phyloP scores from a whole-genome alignment of 345 rosid genomes.

The Geranium rotundifolium region DNA sequence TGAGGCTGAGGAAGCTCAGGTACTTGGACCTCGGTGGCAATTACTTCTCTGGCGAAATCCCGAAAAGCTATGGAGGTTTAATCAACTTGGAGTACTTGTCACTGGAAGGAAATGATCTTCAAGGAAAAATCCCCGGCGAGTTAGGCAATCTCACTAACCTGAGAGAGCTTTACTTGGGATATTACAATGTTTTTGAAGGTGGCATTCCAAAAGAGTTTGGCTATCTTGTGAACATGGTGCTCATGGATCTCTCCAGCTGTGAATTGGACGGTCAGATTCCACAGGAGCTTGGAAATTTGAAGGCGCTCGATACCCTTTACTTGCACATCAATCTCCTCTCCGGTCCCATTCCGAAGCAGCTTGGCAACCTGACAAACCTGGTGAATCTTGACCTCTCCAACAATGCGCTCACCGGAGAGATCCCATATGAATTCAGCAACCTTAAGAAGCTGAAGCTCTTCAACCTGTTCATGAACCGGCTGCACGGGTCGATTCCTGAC shows the following conservation, averaged over 20 bases:
- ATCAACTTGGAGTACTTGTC: constrained; percentile 49
- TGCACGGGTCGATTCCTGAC: constrained; percentile 74
- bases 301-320: constrained; percentile 51
- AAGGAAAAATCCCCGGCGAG: constrained; percentile 57
- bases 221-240: constrained; percentile 45
- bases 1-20: constrained; percentile 31
- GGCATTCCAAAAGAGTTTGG: constrained; percentile 70
- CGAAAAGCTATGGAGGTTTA: constrained; percentile 45
- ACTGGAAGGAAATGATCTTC: constrained; percentile 67
- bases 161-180: constrained; percentile 56
- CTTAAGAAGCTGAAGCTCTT: constrained; percentile 55
- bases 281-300: constrained; percentile 46
- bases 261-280: constrained; percentile 69
- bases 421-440: constrained; percentile 52
- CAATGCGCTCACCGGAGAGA: constrained; percentile 64
- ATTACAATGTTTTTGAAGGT: constrained; percentile 56
- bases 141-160: constrained; percentile 60
- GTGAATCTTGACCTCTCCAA: constrained; percentile 64
- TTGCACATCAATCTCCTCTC: constrained; percentile 61
- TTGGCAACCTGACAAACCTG: constrained; percentile 67
- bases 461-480: constrained; percentile 61
- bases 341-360: constrained; percentile 50
- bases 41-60: constrained; percentile 64
- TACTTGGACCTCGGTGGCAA: constrained; percentile 83
- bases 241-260: constrained; percentile 67